These are phyloP conservation scores for Dendrocalamus sinicus DNA, from an alignment of 176 grass and related monocot genomes.

Conservation along the genomic window DNA sequence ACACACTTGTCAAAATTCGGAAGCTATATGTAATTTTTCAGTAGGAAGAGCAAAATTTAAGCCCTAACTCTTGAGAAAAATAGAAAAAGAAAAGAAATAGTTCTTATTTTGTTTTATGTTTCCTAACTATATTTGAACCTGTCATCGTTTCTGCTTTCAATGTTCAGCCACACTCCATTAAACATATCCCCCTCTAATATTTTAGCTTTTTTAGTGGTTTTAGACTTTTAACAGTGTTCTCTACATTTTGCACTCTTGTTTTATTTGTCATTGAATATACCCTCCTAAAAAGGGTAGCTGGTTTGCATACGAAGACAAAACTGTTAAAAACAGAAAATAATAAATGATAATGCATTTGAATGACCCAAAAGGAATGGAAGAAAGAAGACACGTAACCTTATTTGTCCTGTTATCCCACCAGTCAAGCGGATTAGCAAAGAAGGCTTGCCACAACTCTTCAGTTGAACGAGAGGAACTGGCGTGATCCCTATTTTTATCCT, in stretches of 20 bases:
- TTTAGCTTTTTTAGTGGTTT: neutral
- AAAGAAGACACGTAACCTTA: constrained; percentile 58
- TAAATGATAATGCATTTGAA: constrained; percentile 16
- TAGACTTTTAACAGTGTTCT: neutral
- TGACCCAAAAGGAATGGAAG: constrained; percentile 16
- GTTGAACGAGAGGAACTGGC: constrained; percentile 51
- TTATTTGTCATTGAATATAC: neutral
- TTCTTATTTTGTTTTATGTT: constrained; percentile 21
- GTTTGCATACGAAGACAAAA: neutral
- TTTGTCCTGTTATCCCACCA: constrained; percentile 99
- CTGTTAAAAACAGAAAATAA: neutral
- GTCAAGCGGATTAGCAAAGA: constrained; percentile 87
- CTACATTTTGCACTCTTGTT: neutral
- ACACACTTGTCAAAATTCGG: neutral
- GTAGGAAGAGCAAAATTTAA: neutral
- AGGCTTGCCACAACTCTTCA: constrained; percentile 92
- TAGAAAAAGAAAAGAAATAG: neutral
- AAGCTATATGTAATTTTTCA: neutral
- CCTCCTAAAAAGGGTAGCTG: neutral
- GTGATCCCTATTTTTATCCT: constrained; percentile 45
- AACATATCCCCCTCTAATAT: neutral
- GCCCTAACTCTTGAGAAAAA: neutral
- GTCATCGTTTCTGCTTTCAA: neutral
- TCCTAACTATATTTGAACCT: neutral
- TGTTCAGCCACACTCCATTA: constrained; percentile 4